Evolutionary conservation across 1,139 yeast genomes (phyloP).

Genomic region (Candida sp.): DNA sequence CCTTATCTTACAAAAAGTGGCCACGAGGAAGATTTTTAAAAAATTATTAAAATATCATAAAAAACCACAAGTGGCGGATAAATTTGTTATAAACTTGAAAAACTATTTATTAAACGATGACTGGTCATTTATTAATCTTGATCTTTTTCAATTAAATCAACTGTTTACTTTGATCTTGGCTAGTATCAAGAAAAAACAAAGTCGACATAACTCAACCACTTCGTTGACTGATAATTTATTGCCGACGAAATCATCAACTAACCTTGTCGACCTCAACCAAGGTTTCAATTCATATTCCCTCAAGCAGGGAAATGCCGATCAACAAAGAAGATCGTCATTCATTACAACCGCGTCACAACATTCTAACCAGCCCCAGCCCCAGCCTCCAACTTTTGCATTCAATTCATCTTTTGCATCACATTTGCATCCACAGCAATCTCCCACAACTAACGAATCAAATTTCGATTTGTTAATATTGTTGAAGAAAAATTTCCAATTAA

Average conservation of each 20-base stretch:
- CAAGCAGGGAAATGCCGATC: not conserved
- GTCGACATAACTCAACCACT: not conserved
- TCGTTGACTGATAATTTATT: not conserved
- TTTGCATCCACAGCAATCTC: slow-evolving; percentile 10
- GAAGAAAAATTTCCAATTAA: slow-evolving; percentile 37
- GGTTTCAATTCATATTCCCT: not conserved
- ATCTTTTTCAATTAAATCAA: slow-evolving; percentile 52
- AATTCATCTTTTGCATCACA: slow-evolving; percentile 1
- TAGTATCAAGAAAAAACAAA: not conserved
- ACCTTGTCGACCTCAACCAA: not conserved
- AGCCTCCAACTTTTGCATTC: slow-evolving; percentile 5
- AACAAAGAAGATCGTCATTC: not conserved
- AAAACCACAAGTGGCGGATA: slow-evolving; percentile 30
- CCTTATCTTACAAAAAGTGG: slow-evolving; percentile 76
- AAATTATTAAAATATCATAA: slow-evolving; percentile 66
- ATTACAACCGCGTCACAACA: not conserved
- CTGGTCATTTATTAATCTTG: slow-evolving; percentile 60
- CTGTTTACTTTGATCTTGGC: not conserved
- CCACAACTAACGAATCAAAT: slow-evolving; percentile 10
- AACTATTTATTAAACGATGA: slow-evolving; percentile 35
- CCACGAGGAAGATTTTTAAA: slow-evolving; percentile 75
- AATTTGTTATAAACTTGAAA: slow-evolving; percentile 35
- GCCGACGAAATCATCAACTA: not conserved
- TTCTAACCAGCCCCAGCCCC: slow-evolving; percentile 7
- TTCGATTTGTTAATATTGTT: slow-evolving; percentile 31